Percentiles rank a stretch among this genome's conserved stretches.
Evolutionary conservation across 495 filamentous ascomycete genomes (phyloP).

Genomic region (Lophiotrema nucula): DNA sequence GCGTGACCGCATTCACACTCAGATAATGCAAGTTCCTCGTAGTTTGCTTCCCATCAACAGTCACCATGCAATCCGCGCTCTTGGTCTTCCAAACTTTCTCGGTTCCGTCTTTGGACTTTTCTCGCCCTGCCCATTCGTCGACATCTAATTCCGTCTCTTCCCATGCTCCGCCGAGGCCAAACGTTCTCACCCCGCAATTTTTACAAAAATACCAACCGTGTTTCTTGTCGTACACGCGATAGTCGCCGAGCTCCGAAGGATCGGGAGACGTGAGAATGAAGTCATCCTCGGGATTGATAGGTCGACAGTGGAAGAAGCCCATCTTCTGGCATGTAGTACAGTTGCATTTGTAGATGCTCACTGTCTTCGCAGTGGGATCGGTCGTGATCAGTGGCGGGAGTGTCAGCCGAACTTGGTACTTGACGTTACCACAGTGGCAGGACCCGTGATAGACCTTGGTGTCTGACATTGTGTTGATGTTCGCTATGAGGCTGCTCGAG

Average conservation of each 20-base stretch:
- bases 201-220: slow-evolving; percentile 31
- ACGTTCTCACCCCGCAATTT: slow-evolving; percentile 26
- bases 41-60: slow-evolving; percentile 14
- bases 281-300: slow-evolving; percentile 19
- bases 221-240: slow-evolving; percentile 10
- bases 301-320: slow-evolving; percentile 32
- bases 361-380: not conserved
- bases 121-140: slow-evolving; percentile 22
- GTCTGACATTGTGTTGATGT: slow-evolving; percentile 3
- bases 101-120: slow-evolving; percentile 9
- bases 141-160: slow-evolving; percentile 28
- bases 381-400: slow-evolving; percentile 14
- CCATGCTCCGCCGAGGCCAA: slow-evolving; percentile 16
- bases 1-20: slow-evolving; percentile 28
- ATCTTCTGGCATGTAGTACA: slow-evolving; percentile 34
- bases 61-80: not conserved
- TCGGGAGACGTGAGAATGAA: slow-evolving; percentile 32
- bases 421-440: slow-evolving; percentile 32
- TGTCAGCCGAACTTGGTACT: slow-evolving; percentile 29
- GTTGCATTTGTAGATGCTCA: slow-evolving; percentile 36
- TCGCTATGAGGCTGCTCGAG: too few species aligned
- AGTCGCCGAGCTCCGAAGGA: slow-evolving; percentile 21
- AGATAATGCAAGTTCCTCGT: slow-evolving; percentile 12
- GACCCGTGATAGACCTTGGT: slow-evolving; percentile 25
- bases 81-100: slow-evolving; percentile 23